Base-by-base conservation (phyloP, 2,329 filamentous ascomycete species). In the Sporothrix sp. region DNA sequence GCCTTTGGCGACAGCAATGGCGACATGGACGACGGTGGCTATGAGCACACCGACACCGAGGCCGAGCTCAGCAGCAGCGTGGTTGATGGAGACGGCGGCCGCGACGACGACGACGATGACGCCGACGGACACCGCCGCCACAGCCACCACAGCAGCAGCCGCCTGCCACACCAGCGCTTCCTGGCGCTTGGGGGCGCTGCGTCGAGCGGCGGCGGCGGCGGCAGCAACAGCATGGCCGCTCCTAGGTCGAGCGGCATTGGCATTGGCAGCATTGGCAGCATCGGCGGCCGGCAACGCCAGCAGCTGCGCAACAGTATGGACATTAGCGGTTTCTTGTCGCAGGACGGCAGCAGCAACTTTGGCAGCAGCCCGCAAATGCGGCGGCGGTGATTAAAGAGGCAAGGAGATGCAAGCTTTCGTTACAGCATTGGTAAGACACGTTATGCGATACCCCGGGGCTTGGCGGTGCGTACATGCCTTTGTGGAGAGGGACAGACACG, bases 1-100 rank as follows among this genome's bases (percentile, higher is more conserved):
- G 48, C 42, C 10, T 48, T 54, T 21, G 52, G 47, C 40, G 55
- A n/a, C n/a, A n/a, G n/a, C n/a, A n/a, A n/a, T n/a, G n/a, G n/a
- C n/a, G n/a, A n/a, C n/a, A n/a, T n/a, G n/a, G n/a, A n/a, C n/a
- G n/a, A 40, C 10, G 55, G 68, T 23, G 77, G 78, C 58, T 88
- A 87, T 68, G 84, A 89, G 68, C 84, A 88, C 62, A 88, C 85
- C 8, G 85, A 88, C 65, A 84, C 83, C 2, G 84, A 87, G 57
- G 82, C 73, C 8, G 81, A 82, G 47, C 58, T 81, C 47, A 74
- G 66, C 53, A 78, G 72, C 60, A 55, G 50, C 14, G 47, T 38
- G 10, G 20, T 33, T 7, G 52, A 46, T 20, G 40, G 30, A 13
- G 33, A 20, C 33, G 48, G 38, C 28, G 30, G 27, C 11, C 18